Conservation (phyloP, 306 rosid species). For the Prunus mume region DNA sequence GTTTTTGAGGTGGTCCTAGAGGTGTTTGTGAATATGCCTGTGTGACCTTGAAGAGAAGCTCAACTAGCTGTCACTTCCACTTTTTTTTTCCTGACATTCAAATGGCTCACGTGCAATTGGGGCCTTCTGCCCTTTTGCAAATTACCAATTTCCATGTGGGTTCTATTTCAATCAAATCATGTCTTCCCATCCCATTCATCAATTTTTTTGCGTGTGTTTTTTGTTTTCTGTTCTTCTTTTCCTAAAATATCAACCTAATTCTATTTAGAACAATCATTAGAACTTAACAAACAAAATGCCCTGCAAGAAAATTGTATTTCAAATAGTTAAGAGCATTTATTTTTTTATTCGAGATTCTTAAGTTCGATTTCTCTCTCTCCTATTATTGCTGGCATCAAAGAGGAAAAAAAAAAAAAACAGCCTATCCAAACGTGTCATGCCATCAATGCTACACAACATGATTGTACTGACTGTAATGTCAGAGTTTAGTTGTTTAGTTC, state of each 20-base stretch:
- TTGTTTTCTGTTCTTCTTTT: background rate
- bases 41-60: slow-evolving; percentile 37
- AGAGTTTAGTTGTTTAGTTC: background rate
- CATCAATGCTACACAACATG: background rate
- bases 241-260: background rate
- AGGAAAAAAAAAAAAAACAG: background rate
- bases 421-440: background rate
- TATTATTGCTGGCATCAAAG: too few species aligned
- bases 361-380: too few species aligned
- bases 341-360: rapidly evolving
- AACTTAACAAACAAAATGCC: too few species aligned
- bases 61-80: slow-evolving; percentile 25
- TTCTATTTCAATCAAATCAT: background rate
- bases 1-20: slow-evolving; percentile 37
- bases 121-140: slow-evolving; percentile 7
- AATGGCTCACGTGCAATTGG: slow-evolving; percentile 39
- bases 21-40: background rate
- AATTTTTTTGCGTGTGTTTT: background rate
- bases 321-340: too few species aligned
- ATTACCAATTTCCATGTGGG: slow-evolving; percentile 7
- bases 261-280: background rate
- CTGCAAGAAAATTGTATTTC: too few species aligned
- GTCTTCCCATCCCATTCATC: slow-evolving; percentile 1
- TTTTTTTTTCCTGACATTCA: background rate
- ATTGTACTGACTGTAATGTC: background rate